A percentile compares a stretch with the other conserved stretches of the same genome.
Evolutionary conservation across 805 yeast species (phyloP).

Genomic region (Saturnispora sekii): DNA sequence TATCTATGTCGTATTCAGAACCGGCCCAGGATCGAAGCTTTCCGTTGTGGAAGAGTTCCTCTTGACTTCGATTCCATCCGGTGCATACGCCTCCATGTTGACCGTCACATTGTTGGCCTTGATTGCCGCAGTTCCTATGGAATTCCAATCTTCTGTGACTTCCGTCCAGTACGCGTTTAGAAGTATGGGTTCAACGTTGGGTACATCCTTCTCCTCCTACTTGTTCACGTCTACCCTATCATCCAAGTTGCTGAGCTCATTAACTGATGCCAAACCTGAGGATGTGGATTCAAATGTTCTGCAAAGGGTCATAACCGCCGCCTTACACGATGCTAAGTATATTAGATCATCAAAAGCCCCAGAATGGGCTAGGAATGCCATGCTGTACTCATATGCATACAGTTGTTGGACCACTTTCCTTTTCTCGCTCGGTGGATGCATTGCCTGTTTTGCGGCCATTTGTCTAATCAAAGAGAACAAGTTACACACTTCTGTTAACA

Average conservation of each 20-base stretch:
- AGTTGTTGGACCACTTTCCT: conserved; percentile 46
- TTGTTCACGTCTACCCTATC: conserved; percentile 43
- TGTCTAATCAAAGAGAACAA: conserved; percentile 48
- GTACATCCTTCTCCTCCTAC: conserved; percentile 55
- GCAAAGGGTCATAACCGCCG: conserved; percentile 36
- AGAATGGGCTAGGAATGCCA: conserved; percentile 33
- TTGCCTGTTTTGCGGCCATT: conserved; percentile 32
- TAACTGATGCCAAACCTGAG: conserved; percentile 26
- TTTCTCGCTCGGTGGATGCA: conserved; percentile 32
- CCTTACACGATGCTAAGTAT: conserved; percentile 49
- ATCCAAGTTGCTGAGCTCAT: conserved; percentile 20
- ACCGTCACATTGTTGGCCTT: conserved; percentile 59
- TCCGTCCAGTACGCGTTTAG: conserved; percentile 59
- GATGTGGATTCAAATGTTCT: conserved; percentile 32
- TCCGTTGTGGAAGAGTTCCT: conserved; percentile 32
- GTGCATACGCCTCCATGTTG: conserved; percentile 48
- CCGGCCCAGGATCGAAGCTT: conserved; percentile 18
- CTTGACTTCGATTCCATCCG: conserved; percentile 39
- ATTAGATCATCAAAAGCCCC: conserved; percentile 41
- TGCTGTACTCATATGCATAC: conserved; percentile 41
- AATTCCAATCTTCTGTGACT: conserved; percentile 58
- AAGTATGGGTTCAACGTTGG: conserved; percentile 57
- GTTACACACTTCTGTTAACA: conserved; percentile 39
- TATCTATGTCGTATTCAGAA: conserved; percentile 14
- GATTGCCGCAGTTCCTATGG: conserved; percentile 62